A percentile compares a stretch with the other conserved stretches of the same genome.
Conservation (phyloP, 345 rosid genomes). For the Carallia pectinifolia region DNA sequence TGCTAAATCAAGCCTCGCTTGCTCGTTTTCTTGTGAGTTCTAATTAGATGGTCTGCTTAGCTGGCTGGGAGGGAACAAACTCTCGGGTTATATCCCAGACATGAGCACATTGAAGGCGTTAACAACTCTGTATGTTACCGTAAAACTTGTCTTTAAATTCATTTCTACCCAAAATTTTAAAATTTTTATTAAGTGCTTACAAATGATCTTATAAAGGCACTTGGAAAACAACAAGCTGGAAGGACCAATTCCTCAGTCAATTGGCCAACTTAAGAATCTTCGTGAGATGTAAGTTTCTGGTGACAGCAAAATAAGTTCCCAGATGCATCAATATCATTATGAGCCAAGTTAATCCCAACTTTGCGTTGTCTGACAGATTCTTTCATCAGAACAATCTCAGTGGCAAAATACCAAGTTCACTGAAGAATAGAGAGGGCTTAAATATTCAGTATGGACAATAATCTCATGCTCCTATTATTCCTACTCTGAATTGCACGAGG, state of each 20-base stretch:
- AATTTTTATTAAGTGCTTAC: not conserved
- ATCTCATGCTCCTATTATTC: too few species aligned
- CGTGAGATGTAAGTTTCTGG: slow-evolving; percentile 51
- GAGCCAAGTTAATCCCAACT: slow-evolving; percentile 12
- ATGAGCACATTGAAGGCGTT: slow-evolving; percentile 46
- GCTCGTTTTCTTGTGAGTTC: not conserved
- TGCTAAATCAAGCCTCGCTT: not conserved
- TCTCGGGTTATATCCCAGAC: slow-evolving; percentile 70
- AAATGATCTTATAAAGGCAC: slow-evolving; percentile 45
- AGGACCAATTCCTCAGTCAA: slow-evolving; percentile 65
- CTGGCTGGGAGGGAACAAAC: slow-evolving; percentile 65
- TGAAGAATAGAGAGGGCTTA: slow-evolving; percentile 41
- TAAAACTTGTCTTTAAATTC: not conserved
- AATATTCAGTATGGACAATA: slow-evolving; percentile 48
- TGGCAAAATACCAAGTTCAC: slow-evolving; percentile 52
- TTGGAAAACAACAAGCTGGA: slow-evolving; percentile 67
- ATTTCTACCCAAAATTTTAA: not conserved
- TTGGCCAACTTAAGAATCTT: slow-evolving; percentile 48
- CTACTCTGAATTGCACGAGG: too few species aligned
- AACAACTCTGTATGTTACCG: slow-evolving; percentile 54
- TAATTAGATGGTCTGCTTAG: slow-evolving; percentile 34
- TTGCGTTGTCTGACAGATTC: slow-evolving; percentile 46
- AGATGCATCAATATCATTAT: too few species aligned
- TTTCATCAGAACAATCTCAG: slow-evolving; percentile 61
- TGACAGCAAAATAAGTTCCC: not conserved